Conservation (phyloP, 805 yeast genomes). For the Candida montana region DNA sequence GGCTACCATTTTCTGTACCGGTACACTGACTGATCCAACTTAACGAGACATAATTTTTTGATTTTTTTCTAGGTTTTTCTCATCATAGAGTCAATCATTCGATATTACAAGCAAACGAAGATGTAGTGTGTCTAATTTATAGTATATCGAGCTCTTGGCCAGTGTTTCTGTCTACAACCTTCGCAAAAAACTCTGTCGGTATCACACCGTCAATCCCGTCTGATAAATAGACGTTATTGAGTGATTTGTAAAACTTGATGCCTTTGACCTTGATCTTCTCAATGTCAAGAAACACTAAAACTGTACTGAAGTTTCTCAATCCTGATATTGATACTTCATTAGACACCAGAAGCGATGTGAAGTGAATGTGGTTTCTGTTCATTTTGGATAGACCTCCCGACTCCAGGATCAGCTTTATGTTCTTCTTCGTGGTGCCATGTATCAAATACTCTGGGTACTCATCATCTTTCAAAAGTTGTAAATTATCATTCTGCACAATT, state of each 20-base stretch:
- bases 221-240: conserved; percentile 71
- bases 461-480: conserved; percentile 32
- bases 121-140: neutral
- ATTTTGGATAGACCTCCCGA: conserved; percentile 58
- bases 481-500: conserved; percentile 35
- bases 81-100: no score
- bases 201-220: conserved; percentile 58
- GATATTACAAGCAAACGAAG: no score
- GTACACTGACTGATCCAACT: no score
- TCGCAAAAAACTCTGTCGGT: conserved; percentile 36
- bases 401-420: conserved; percentile 42
- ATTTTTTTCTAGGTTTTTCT: no score
- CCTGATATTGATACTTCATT: conserved; percentile 59
- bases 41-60: no score
- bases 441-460: conserved; percentile 51
- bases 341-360: conserved; percentile 57
- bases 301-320: conserved; percentile 49
- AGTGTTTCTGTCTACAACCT: conserved; percentile 29
- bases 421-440: conserved; percentile 70
- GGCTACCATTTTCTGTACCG: neutral
- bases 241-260: conserved; percentile 52
- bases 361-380: conserved; percentile 82
- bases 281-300: conserved; percentile 60
- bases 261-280: conserved; percentile 36
- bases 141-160: conserved; percentile 8